Conservation (phyloP, 2,329 filamentous ascomycete genomes). For the Ophiocordyceps australis region DNA sequence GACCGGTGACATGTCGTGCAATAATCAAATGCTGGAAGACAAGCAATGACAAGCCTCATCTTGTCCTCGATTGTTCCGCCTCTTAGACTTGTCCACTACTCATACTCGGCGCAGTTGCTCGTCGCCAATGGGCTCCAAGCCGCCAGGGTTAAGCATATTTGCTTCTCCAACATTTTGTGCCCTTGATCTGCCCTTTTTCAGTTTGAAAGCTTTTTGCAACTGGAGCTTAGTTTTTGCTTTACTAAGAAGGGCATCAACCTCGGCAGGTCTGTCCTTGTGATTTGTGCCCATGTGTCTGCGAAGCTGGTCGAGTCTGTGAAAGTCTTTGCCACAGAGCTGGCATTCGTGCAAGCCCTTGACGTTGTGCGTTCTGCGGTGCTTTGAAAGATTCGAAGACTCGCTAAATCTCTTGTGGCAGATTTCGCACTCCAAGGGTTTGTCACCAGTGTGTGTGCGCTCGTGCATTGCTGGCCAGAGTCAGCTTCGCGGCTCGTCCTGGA, state of each 20-base stretch:
- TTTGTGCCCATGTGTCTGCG: conserved; percentile 29
- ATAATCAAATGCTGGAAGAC: too few relatives aligned
- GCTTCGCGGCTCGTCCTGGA: conserved; percentile 1
- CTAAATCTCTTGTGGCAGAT: conserved; percentile 40
- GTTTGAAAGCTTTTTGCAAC: conserved; percentile 3
- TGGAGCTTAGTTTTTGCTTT: conserved; percentile 4
- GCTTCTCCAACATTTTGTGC: too few relatives aligned
- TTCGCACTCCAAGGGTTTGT: conserved; percentile 41
- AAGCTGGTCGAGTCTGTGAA: conserved; percentile 41
- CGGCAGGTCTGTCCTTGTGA: conserved; percentile 9
- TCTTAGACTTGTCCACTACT: too few relatives aligned
- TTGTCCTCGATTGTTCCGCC: too few relatives aligned
- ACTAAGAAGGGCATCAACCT: conserved; percentile 5
- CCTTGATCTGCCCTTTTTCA: conserved; percentile 2
- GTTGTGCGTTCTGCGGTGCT: conserved; percentile 44
- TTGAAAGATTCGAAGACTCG: conserved; percentile 49
- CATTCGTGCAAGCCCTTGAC: conserved; percentile 32
- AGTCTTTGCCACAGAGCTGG: conserved; percentile 33
- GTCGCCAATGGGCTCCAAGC: too few relatives aligned
- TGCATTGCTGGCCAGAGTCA: conserved; percentile 37
- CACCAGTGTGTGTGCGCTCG: conserved; percentile 44
- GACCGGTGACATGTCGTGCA: too few relatives aligned
- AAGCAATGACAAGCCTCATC: too few relatives aligned
- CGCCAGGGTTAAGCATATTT: too few relatives aligned
- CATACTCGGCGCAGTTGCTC: too few relatives aligned